A percentile compares a stretch with the other conserved stretches of the same genome.
These are phyloP conservation scores for Obba rivulosa DNA, from an alignment of 768 basidiomycete genomes.

Conservation along the genomic window DNA sequence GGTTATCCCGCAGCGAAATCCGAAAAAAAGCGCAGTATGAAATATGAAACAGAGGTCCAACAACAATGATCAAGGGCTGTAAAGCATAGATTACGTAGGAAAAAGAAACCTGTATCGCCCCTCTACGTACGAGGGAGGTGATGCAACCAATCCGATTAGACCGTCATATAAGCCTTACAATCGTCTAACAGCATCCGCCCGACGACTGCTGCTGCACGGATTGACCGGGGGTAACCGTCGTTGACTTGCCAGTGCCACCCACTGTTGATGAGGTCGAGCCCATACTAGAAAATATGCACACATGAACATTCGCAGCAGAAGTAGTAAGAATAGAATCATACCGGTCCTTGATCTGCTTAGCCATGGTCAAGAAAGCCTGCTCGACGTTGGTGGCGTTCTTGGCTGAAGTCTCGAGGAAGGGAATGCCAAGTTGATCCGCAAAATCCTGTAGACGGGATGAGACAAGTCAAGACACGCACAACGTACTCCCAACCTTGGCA, in stretches of 20 bases:
- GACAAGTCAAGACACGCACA: background rate
- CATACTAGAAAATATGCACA: slow-evolving; percentile 47
- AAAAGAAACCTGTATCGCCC: slow-evolving; percentile 19
- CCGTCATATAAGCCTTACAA: background rate
- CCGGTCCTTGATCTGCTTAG: slow-evolving; percentile 94
- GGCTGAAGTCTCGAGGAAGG: slow-evolving; percentile 98
- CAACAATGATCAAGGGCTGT: slow-evolving; percentile 22
- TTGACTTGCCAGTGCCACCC: slow-evolving; percentile 67
- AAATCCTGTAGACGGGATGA: slow-evolving; percentile 57
- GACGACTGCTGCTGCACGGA: slow-evolving; percentile 71
- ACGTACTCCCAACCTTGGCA: slow-evolving; percentile 56
- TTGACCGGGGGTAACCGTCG: slow-evolving; percentile 81
- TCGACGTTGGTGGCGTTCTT: slow-evolving; percentile 99
- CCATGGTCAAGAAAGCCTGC: slow-evolving; percentile 98
- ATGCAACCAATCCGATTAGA: background rate
- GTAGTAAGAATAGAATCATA: slow-evolving; percentile 24
- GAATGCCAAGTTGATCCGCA: slow-evolving; percentile 88
- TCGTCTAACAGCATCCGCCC: slow-evolving; percentile 71
- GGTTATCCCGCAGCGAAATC: background rate
- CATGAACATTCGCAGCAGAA: background rate
- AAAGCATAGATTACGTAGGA: slow-evolving; percentile 23
- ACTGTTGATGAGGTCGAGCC: slow-evolving; percentile 74
- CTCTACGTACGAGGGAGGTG: background rate
- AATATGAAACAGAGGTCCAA: slow-evolving; percentile 17
- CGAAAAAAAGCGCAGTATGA: slow-evolving; percentile 7